Evolutionary conservation across 441 rosid genomes (phyloP).

Genomic region (Sinapis alba): DNA sequence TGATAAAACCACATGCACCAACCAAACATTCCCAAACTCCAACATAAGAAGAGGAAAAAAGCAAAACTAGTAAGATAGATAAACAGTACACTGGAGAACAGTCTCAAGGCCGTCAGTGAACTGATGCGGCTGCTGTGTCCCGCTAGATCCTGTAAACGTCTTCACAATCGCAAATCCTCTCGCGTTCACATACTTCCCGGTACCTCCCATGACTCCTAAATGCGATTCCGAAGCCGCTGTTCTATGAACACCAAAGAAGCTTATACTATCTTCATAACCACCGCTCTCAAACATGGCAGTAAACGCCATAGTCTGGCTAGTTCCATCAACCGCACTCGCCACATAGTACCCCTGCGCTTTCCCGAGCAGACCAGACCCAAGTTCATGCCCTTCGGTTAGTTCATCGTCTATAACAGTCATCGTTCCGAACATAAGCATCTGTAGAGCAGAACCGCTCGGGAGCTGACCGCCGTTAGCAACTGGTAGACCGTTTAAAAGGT

Average conservation of each 20-base stretch:
- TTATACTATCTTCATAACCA: constrained; percentile 59
- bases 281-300: constrained; percentile 69
- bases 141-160: constrained; percentile 51
- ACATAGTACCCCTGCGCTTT: constrained; percentile 74
- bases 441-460: constrained; percentile 52
- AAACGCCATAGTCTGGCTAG: constrained; percentile 68
- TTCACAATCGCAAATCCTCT: constrained; percentile 61
- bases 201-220: constrained; percentile 75
- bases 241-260: constrained; percentile 66
- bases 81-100: constrained; percentile 53
- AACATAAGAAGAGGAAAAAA: constrained; percentile 13
- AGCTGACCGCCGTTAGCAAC: constrained; percentile 49
- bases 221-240: constrained; percentile 66
- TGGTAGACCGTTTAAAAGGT: constrained; percentile 41
- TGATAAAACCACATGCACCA: constrained; percentile 19
- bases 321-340: constrained; percentile 69
- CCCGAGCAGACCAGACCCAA: constrained; percentile 59
- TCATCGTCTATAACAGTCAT: constrained; percentile 73
- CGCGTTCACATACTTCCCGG: constrained; percentile 69
- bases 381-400: constrained; percentile 60
- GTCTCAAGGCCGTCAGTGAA: constrained; percentile 66
- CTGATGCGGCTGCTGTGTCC: constrained; percentile 42
- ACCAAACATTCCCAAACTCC: constrained; percentile 18
- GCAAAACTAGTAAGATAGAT: constrained; percentile 47
- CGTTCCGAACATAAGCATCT: constrained; percentile 70